Evolutionary conservation across 1,139 yeast genomes (phyloP), one percentile per base, ranked within the genome.

Genomic region (Suhomyces yuchorum): DNA sequence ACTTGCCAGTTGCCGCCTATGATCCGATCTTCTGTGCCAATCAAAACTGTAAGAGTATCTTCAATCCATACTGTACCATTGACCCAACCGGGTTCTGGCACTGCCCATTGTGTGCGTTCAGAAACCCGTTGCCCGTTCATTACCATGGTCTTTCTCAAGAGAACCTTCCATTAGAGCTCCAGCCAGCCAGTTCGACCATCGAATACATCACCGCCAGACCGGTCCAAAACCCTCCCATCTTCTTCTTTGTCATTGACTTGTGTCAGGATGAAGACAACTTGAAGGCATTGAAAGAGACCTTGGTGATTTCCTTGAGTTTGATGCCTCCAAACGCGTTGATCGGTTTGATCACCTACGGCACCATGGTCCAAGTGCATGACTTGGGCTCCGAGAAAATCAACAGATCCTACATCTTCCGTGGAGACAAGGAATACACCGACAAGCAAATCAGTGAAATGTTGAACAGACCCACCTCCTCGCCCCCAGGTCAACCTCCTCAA

Each of bases 251-350:
- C 32, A 85, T 93, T 57, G 99, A 93, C 67, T 76, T 92, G 55
- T 93, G 99, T 65, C 97, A 95, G 67, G 98, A 95, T 62, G 90
- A 84, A 49, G 99, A 93, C 61, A 93, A 91, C 67, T 77, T 93
- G 63, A 83, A 85, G 65, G 93, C 97, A 9, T 78, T 93, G 67
- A 90, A 90, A 66, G 97, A 91, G 58, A 81, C 96, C 28, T 78
- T 93, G 60, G 82, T 91, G 49, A 84, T 90, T 50, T 84, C 96
- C 12, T 78, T 95, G 58, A 81, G 90, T 48, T 73, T 89, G 58
- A 81, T 93, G 62, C 99, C 99, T 26, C 96, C 96, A 40, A 91
- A 93, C 62, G 95, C 97, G 2, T 78, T 92, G 52, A 85, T 93
- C 51, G 98, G 98, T 42, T 80, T 93, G 60, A 82, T 93, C 62